Conservation (phyloP, 2,329 filamentous ascomycete species). For the Westerdykella sp. region DNA sequence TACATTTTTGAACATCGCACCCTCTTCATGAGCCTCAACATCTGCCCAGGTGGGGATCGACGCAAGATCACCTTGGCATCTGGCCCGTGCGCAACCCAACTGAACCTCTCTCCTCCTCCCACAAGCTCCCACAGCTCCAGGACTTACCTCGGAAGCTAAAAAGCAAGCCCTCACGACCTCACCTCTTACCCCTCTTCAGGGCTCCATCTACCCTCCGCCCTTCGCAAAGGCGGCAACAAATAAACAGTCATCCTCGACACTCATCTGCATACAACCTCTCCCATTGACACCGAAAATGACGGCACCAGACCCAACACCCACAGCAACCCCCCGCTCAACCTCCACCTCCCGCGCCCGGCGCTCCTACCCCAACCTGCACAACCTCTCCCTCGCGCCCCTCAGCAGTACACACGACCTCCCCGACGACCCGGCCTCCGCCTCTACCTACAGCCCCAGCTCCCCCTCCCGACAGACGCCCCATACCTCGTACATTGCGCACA, state of each 20-base stretch:
- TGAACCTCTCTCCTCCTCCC: too few species aligned
- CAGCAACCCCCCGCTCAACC: constrained; percentile 9
- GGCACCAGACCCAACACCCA: too few species aligned
- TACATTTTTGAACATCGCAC: too few species aligned
- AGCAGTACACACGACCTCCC: constrained; percentile 50
- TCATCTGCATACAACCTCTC: neutral
- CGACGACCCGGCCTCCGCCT: constrained; percentile 40
- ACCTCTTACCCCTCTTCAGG: too few species aligned
- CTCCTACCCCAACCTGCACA: constrained; percentile 54
- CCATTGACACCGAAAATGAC: constrained; percentile 13
- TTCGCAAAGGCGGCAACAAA: neutral
- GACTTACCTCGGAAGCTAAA: too few species aligned
- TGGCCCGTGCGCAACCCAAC: too few species aligned
- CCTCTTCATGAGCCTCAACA: too few species aligned
- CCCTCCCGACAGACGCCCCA: constrained; percentile 27
- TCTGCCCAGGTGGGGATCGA: too few species aligned
- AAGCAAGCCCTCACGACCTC: too few species aligned
- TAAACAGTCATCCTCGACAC: neutral
- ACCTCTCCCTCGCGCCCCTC: constrained; percentile 57
- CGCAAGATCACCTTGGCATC: too few species aligned
- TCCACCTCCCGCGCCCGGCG: constrained; percentile 39
- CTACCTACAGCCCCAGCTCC: constrained; percentile 21
- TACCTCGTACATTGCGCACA: constrained; percentile 45
- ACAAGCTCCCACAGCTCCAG: too few species aligned
- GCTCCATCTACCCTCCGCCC: too few species aligned